These are phyloP conservation scores for Hevea brasiliensis DNA, from an alignment of 345 rosid genomes.

Conservation along the genomic window DNA sequence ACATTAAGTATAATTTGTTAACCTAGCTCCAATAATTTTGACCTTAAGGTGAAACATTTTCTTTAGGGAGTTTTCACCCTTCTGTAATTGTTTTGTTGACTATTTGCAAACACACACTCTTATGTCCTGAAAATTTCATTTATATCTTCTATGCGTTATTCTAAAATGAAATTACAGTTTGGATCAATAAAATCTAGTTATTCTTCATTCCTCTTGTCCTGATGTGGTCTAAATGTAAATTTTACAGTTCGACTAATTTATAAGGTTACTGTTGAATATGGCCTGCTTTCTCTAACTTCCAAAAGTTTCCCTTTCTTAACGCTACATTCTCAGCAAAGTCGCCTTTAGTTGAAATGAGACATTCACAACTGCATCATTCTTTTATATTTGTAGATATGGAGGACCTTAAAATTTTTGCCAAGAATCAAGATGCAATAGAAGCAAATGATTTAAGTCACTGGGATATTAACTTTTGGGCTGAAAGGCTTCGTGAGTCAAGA, in stretches of 20 bases:
- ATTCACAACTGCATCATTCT: neutral
- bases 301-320: slow-evolving; percentile 4
- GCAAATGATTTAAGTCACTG: slow-evolving; percentile 69
- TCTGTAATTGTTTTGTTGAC: neutral
- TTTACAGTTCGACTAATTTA: slow-evolving; percentile 4
- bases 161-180: neutral
- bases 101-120: neutral
- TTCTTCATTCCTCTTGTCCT: neutral
- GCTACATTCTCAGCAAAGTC: neutral
- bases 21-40: slow-evolving; percentile 1
- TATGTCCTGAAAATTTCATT: neutral
- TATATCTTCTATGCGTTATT: neutral
- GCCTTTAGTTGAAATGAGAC: neutral
- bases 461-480: slow-evolving; percentile 90
- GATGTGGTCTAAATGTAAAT: neutral
- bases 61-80: neutral
- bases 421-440: slow-evolving; percentile 74
- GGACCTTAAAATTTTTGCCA: slow-evolving; percentile 69
- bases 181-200: neutral
- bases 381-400: slow-evolving; percentile 58
- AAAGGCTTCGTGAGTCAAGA: slow-evolving; percentile 94
- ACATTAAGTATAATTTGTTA: slow-evolving; percentile 12
- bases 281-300: neutral
- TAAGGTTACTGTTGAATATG: neutral
- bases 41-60: slow-evolving; percentile 1